Evolutionary conservation across 1,139 yeast species (phyloP), one percentile per base, ranked within the genome.

Genomic region (Geotrichum candidum): DNA sequence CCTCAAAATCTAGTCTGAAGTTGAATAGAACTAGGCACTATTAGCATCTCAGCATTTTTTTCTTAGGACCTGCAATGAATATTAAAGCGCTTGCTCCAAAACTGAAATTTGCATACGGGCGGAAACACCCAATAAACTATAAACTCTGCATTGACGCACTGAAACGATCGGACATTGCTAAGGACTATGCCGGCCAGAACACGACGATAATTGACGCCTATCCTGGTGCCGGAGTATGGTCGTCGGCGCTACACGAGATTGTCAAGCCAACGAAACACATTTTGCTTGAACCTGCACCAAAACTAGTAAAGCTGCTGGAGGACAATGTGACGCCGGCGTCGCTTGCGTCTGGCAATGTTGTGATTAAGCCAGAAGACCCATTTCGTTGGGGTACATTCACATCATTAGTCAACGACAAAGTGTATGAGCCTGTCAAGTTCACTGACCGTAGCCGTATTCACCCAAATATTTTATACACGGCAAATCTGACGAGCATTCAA

Each of bases 141-240:
- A 68, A 68, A 15, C 51, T 56, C 38, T 51, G 60, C 54, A 53
- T 56, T 33, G 59, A 60, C 52, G 61, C 66, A 27, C 60, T 66
- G n/a, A 50, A 61, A 22, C 54, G 52, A 18, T 55, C 65, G 56
- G 64, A 61, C 15, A 63, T 65, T 31, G 57, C 61, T 23, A 52
- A 59, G 25, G 86, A 84, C 66, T 70, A 78, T 9, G 58, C 72
- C 18, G 61, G 58, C n/a, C 72, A 77, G 22, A 69, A 75, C 23
- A 75, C 86, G 22, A 84, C 87, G 61, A 81, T 90, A 2, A 70
- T 90, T 6, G 96, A 90, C 68, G 79, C 84, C 18, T 86, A 86
- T 69, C 80, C 90, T 0, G 87, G 88, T 3, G 69, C 82, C 7
- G 76, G 76, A 1, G 71, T 77, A 78, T 59, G 75, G 71, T 68